Evolutionary conservation across 164 flowering plant genomes (phyloP), one percentile per base, ranked within the genome.

Genomic region (Tinospora cordifolia): DNA sequence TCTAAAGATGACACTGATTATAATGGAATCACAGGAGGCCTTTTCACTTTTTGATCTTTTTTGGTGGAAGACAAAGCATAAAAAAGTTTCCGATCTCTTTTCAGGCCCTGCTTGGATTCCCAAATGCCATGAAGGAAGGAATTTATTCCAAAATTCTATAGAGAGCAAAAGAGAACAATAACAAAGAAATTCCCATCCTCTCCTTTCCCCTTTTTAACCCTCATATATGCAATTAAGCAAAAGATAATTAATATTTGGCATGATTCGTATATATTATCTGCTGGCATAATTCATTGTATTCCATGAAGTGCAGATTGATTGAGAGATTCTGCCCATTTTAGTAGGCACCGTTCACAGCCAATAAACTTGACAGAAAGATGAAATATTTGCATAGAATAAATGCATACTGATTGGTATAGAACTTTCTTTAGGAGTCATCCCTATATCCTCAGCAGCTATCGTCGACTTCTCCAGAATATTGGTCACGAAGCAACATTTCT

Each of bases 121-220:
- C 22, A n/a, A 14, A 51, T n/a, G 58, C 58, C 58, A 79, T 77
- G 44, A 79, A 70, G 63, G 73, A 71, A 73, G 69, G 89, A 86
- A 89, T 83, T 83, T 81, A 87, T 87, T 83, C 95, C 80, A 75
- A 47, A 63, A 64, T 75, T 72, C 71, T 66, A 66, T 68, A 57
- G 67, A 66, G 49, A 59, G 63, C 25, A 66, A 58, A 26, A 69
- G n/a, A 70, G 69, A 75, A 75, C 65, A 62, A 79, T 75, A 57
- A 71, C 25, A 57, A 78, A 73, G 67, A 65, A 13, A 67, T n/a
- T 24, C 60, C 22, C 60, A 21, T 1, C 24, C 24, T 17, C 60
- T 30, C 22, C 24, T 54, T 54, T 3, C 60, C 60, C 21, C 24
- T 54, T 54, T 54, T 54, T 57, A 65, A 57, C 63, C 75, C 74